Evolutionary conservation across 169 alveolate species (phyloP).

Genomic region (Fabrea salina): DNA sequence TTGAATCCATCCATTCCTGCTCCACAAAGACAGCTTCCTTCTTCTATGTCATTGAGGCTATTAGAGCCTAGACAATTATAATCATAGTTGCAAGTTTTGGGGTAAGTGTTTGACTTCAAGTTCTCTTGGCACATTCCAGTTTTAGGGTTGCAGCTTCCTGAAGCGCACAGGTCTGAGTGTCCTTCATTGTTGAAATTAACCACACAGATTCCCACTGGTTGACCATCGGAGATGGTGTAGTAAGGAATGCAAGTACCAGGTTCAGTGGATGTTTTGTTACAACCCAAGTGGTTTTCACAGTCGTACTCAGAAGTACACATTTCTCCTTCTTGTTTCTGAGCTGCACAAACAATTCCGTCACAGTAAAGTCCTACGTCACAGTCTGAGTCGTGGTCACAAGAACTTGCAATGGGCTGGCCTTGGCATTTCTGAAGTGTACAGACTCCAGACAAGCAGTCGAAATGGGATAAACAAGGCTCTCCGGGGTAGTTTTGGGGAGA

Average conservation of each 20-base stretch:
- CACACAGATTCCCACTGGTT: background rate
- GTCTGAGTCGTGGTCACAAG: background rate
- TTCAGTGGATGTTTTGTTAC: background rate
- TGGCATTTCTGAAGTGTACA: background rate
- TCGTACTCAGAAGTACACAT: background rate
- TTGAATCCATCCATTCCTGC: background rate
- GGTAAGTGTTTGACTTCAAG: background rate
- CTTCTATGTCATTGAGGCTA: background rate
- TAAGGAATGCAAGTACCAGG: background rate
- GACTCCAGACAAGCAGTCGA: background rate
- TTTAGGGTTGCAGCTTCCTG: background rate
- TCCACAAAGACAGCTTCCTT: slow-evolving; percentile 23
- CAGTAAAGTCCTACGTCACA: background rate
- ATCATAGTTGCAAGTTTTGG: background rate
- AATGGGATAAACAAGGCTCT: background rate
- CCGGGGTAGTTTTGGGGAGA: background rate
- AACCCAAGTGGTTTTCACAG: background rate
- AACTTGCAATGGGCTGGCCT: background rate
- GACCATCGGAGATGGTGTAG: background rate
- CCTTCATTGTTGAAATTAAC: background rate
- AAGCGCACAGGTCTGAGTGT: background rate
- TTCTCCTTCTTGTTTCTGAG: background rate
- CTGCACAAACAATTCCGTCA: background rate
- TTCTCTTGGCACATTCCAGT: slow-evolving; percentile 5
- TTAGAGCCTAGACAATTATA: background rate